Percentiles rank a stretch among this genome's conserved stretches.
Evolutionary conservation across 1,139 yeast genomes (phyloP).

Genomic region (Hansenula anomala): DNA sequence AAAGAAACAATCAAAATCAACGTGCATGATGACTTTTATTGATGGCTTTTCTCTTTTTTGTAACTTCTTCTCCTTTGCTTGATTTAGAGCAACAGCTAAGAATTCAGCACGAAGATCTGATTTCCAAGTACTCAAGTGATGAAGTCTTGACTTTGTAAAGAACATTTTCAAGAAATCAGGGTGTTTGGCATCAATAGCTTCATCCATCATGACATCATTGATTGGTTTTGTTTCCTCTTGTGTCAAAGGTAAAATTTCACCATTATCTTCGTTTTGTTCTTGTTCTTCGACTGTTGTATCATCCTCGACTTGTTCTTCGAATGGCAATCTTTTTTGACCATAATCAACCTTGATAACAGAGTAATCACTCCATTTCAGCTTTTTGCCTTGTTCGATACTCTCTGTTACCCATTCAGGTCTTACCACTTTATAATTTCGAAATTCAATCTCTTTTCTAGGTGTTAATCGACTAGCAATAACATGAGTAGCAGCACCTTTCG

Average conservation of each 20-base stretch:
- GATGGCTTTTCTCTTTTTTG: neutral
- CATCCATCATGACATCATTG: slow-evolving; percentile 5
- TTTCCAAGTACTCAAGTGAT: slow-evolving; percentile 86
- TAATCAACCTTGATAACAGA: slow-evolving; percentile 47
- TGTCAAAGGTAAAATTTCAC: slow-evolving; percentile 20
- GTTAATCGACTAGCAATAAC: slow-evolving; percentile 77
- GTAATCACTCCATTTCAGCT: slow-evolving; percentile 68
- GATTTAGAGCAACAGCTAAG: slow-evolving; percentile 18
- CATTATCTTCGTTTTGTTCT: slow-evolving; percentile 8
- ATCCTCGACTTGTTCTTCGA: slow-evolving; percentile 7
- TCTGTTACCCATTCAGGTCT: slow-evolving; percentile 80
- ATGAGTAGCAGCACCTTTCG: slow-evolving; percentile 77
- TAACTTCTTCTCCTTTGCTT: slow-evolving; percentile 6
- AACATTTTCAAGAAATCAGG: slow-evolving; percentile 71
- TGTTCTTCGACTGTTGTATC: neutral
- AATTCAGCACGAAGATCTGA: slow-evolving; percentile 65
- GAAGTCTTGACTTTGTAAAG: slow-evolving; percentile 79
- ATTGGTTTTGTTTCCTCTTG: slow-evolving; percentile 10
- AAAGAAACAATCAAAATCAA: slow-evolving; percentile 93
- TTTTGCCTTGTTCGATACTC: slow-evolving; percentile 40
- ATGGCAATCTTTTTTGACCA: slow-evolving; percentile 41
- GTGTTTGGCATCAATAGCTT: slow-evolving; percentile 54
- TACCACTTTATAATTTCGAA: slow-evolving; percentile 67
- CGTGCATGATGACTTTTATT: slow-evolving; percentile 52
- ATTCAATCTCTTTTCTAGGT: slow-evolving; percentile 66